These are phyloP conservation scores for Penicillium sp. DNA, from an alignment of 2,329 filamentous ascomycete species.

Conservation along the genomic window DNA sequence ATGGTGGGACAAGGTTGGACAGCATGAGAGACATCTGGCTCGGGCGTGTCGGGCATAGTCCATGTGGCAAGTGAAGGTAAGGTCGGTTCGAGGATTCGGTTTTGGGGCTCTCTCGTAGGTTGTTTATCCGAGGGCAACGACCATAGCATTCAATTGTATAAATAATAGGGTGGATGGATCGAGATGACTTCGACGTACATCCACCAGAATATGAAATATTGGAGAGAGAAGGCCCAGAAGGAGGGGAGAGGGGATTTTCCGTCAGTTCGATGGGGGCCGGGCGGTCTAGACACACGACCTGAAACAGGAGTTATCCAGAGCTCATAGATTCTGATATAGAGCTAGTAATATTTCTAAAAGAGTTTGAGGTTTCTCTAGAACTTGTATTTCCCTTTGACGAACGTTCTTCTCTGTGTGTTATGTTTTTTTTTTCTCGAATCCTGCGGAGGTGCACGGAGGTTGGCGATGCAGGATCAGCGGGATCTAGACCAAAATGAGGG, in stretches of 20 bases:
- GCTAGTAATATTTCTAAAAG: background rate
- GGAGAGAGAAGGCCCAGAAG: slow-evolving; percentile 9
- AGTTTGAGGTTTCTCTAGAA: background rate
- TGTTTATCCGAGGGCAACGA: slow-evolving; percentile 3
- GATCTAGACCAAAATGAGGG: slow-evolving; percentile 23
- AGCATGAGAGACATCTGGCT: slow-evolving; percentile 33
- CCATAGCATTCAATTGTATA: slow-evolving; percentile 11
- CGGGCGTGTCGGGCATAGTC: slow-evolving; percentile 37
- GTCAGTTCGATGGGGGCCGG: slow-evolving; percentile 27
- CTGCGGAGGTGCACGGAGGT: slow-evolving; percentile 8
- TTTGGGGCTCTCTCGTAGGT: background rate
- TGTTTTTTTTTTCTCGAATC: background rate
- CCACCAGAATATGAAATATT: slow-evolving; percentile 6
- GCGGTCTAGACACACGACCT: slow-evolving; percentile 35
- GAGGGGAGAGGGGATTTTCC: slow-evolving; percentile 28
- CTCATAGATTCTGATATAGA: slow-evolving; percentile 1
- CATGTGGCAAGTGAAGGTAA: slow-evolving; percentile 25
- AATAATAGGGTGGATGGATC: slow-evolving; percentile 1
- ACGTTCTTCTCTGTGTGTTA: background rate
- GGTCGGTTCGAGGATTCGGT: slow-evolving; percentile 13
- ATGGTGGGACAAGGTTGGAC: slow-evolving; percentile 27
- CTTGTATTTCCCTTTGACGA: background rate
- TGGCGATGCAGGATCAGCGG: slow-evolving; percentile 19
- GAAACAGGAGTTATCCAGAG: slow-evolving; percentile 19
- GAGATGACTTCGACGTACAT: slow-evolving; percentile 7